phyloP scores from a whole-genome alignment of 805 yeast species.

The Candida nemodendra region DNA sequence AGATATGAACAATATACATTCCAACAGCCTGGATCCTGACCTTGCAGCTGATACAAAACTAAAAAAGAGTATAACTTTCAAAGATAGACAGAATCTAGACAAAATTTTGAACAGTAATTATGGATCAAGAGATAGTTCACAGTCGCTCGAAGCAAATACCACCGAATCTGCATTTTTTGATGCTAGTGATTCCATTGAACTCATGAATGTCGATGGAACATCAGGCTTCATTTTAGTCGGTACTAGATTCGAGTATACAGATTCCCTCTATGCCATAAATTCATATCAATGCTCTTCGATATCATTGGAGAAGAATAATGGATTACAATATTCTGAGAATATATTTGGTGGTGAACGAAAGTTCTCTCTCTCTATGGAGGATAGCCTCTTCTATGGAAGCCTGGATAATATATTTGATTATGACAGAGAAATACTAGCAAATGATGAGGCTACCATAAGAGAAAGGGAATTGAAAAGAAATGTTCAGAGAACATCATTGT shows the following conservation, averaged over 20 bases:
- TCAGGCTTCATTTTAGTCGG: slow-evolving; percentile 13
- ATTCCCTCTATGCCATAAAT: not conserved
- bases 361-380: slow-evolving; percentile 2
- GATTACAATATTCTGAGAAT: not conserved
- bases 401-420: slow-evolving; percentile 13
- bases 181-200: not conserved
- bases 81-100: slow-evolving; percentile 10
- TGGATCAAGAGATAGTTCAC: not conserved
- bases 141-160: not conserved
- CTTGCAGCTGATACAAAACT: slow-evolving; percentile 3
- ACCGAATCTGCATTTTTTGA: not conserved
- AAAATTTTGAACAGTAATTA: slow-evolving; percentile 8
- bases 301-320: not conserved
- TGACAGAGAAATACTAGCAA: slow-evolving; percentile 1
- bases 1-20: not conserved
- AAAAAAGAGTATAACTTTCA: slow-evolving; percentile 15
- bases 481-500: slow-evolving; percentile 22
- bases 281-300: not conserved
- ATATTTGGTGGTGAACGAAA: not conserved
- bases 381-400: slow-evolving; percentile 9
- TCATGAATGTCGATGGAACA: slow-evolving; percentile 2
- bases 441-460: slow-evolving; percentile 1
- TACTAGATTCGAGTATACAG: slow-evolving; percentile 10
- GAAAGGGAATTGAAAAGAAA: slow-evolving; percentile 2
- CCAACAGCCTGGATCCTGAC: not conserved